A percentile compares a stretch with the other conserved stretches of the same genome.
These are phyloP conservation scores for Komagataea norvegica DNA, from an alignment of 1,139 yeast genomes.

Conservation along the genomic window DNA sequence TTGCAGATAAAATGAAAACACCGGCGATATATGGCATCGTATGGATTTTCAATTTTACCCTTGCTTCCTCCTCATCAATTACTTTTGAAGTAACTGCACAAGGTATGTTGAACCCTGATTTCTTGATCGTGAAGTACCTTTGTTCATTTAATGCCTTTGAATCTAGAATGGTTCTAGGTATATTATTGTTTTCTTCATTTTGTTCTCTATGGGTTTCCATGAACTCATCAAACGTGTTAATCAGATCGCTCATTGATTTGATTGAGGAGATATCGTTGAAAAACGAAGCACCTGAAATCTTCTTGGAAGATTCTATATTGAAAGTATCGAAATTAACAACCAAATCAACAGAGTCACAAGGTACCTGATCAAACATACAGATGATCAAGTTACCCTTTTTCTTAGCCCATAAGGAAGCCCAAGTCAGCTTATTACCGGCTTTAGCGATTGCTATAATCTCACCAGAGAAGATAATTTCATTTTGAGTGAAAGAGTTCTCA, in stretches of 20 bases:
- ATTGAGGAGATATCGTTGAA: conserved; percentile 27
- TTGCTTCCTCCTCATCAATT: conserved; percentile 41
- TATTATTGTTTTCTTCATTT: conserved; percentile 17
- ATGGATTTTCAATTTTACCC: conserved; percentile 56
- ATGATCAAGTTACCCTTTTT: conserved; percentile 64
- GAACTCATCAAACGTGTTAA: conserved; percentile 27
- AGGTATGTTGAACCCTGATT: conserved; percentile 46
- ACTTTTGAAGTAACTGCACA: conserved; percentile 67
- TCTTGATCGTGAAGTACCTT: conserved; percentile 58
- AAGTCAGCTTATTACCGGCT: conserved; percentile 48
- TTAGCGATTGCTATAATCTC: conserved; percentile 46
- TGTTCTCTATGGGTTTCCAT: conserved; percentile 28
- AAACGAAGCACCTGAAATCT: conserved; percentile 28
- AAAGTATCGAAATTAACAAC: conserved; percentile 24
- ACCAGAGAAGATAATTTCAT: conserved; percentile 50
- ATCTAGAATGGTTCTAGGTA: conserved; percentile 38
- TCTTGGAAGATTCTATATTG: conserved; percentile 21
- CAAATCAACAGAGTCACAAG: conserved; percentile 72
- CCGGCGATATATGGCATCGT: conserved; percentile 87
- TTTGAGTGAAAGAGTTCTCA: conserved; percentile 26
- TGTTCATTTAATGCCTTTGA: conserved; percentile 44
- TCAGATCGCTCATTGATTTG: conserved; percentile 26
- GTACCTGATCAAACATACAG: conserved; percentile 84
- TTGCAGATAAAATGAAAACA: conserved; percentile 57
- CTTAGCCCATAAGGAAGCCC: conserved; percentile 90